phyloP scores from a whole-genome alignment of 2,329 filamentous ascomycete species.

The Cladosporium oxysporum region DNA sequence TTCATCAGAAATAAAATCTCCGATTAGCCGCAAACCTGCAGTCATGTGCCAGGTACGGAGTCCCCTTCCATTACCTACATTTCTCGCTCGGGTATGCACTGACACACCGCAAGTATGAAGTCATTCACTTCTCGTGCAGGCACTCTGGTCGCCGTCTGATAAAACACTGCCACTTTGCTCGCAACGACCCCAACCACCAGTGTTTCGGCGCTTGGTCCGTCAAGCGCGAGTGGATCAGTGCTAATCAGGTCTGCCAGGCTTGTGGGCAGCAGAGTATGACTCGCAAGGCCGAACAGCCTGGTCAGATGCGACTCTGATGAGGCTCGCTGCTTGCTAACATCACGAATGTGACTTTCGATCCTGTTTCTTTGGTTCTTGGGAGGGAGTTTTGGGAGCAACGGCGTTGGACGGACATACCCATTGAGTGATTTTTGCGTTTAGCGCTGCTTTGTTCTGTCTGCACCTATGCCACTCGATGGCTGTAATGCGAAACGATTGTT shows the following conservation, averaged over 20 bases:
- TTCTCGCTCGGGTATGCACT: constrained; percentile 4
- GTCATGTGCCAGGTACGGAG: constrained; percentile 21
- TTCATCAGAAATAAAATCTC: background rate
- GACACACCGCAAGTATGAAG: constrained; percentile 71
- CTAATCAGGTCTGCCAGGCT: constrained; percentile 54
- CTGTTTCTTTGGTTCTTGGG: constrained; percentile 8
- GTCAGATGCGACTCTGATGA: constrained; percentile 9
- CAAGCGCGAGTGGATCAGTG: constrained; percentile 59
- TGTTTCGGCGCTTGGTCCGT: constrained; percentile 69
- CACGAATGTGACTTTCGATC: background rate
- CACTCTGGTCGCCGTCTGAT: constrained; percentile 63
- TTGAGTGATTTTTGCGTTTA: constrained; percentile 30
- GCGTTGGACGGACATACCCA: constrained; percentile 36
- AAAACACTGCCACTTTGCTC: constrained; percentile 72
- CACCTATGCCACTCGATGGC: background rate
- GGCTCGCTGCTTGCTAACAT: background rate
- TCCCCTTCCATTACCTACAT: background rate
- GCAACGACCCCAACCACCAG: constrained; percentile 69
- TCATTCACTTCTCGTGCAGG: constrained; percentile 65
- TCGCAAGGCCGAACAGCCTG: constrained; percentile 30
- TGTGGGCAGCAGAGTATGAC: constrained; percentile 33
- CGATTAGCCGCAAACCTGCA: constrained; percentile 10
- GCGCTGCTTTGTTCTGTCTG: background rate
- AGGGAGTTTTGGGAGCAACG: constrained; percentile 22
- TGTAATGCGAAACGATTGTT: background rate